Evolutionary conservation across 805 yeast genomes (phyloP).

Genomic region (Metschnikowia hibisci): DNA sequence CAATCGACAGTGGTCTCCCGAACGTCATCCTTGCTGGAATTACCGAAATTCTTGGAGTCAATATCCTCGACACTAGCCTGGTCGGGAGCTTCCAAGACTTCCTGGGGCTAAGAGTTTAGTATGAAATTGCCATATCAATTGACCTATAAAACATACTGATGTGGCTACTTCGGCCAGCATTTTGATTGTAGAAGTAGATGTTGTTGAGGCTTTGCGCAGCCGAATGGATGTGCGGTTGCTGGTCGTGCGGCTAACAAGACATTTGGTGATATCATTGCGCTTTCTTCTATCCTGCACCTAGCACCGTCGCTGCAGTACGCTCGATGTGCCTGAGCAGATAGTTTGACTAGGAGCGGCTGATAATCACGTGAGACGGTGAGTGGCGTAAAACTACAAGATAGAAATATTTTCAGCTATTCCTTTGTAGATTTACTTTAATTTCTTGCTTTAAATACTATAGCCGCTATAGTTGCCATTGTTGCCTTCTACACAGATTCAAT

Average conservation of each 20-base stretch:
- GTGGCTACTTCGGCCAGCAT: slow-evolving; percentile 14
- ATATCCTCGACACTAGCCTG: slow-evolving; percentile 19
- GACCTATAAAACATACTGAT: slow-evolving; percentile 13
- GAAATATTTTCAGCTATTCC: too few relatives aligned
- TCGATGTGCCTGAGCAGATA: neutral
- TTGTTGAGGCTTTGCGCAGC: slow-evolving; percentile 1
- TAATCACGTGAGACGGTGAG: too few relatives aligned
- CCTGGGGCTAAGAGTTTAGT: slow-evolving; percentile 30
- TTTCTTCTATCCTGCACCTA: slow-evolving; percentile 4
- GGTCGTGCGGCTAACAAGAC: slow-evolving; percentile 5
- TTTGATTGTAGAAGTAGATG: neutral
- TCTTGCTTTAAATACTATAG: too few relatives aligned
- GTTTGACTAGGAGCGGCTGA: neutral
- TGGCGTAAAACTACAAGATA: too few relatives aligned
- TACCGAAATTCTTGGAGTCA: slow-evolving; percentile 9
- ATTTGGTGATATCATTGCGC: slow-evolving; percentile 4
- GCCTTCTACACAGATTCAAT: too few relatives aligned
- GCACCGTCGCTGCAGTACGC: neutral
- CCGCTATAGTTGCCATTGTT: too few relatives aligned
- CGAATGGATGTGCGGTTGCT: neutral
- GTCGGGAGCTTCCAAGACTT: slow-evolving; percentile 32
- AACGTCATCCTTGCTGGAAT: slow-evolving; percentile 6
- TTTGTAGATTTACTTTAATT: too few relatives aligned
- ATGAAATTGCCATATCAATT: neutral
- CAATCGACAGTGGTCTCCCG: slow-evolving; percentile 17